Conservation (phyloP, 2,329 filamentous ascomycete species). For the Emmonsiellopsis sp. region DNA sequence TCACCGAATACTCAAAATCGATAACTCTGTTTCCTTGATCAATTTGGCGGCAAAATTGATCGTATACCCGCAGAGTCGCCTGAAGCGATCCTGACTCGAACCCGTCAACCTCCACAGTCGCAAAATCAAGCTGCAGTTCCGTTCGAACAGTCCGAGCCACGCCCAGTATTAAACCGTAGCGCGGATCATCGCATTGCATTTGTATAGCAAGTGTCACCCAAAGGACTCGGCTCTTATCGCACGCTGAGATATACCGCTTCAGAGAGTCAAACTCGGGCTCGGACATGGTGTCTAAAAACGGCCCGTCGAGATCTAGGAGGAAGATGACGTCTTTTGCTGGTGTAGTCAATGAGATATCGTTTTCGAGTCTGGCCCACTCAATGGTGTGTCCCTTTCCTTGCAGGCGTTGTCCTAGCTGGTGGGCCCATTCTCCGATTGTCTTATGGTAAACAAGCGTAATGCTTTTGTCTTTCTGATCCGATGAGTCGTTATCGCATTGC, state of each 20-base stretch:
- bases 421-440: too few relatives aligned
- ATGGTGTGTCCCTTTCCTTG: too few relatives aligned
- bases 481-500: too few relatives aligned
- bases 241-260: not conserved
- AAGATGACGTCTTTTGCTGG: too few relatives aligned
- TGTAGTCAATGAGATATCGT: too few relatives aligned
- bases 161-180: constrained; percentile 1
- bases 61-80: not conserved
- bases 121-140: constrained; percentile 5
- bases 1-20: too few relatives aligned
- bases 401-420: too few relatives aligned
- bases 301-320: not conserved
- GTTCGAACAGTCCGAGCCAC: constrained; percentile 4
- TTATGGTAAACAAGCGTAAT: too few relatives aligned
- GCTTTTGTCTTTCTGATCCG: too few relatives aligned
- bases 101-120: constrained; percentile 4
- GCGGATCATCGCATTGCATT: constrained; percentile 4
- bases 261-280: not conserved
- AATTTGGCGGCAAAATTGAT: not conserved
- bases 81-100: not conserved
- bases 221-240: not conserved
- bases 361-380: too few relatives aligned
- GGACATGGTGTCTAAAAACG: not conserved
- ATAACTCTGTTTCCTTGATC: too few relatives aligned
- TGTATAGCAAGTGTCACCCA: constrained; percentile 8